Evolutionary conservation across 2,329 filamentous ascomycete species (phyloP).

Genomic region (Emericellopsis atlantica): DNA sequence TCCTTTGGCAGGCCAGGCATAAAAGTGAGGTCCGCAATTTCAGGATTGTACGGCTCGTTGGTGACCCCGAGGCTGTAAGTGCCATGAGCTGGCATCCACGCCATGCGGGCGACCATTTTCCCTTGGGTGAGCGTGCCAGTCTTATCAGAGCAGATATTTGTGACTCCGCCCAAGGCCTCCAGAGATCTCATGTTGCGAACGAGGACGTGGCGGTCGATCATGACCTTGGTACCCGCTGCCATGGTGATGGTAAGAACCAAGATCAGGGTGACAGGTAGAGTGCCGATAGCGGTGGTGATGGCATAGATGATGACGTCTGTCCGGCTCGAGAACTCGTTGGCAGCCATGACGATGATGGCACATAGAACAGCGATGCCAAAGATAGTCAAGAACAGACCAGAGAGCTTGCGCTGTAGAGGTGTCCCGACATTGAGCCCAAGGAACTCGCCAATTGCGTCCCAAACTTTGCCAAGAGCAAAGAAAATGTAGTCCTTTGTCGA

Average conservation of each 20-base stretch:
- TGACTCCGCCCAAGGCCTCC: slow-evolving; percentile 37
- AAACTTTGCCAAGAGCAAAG: slow-evolving; percentile 3
- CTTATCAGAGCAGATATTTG: slow-evolving; percentile 20
- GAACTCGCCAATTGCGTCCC: slow-evolving; percentile 18
- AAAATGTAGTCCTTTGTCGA: slow-evolving; percentile 3
- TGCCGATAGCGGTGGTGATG: slow-evolving; percentile 27
- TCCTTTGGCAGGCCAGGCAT: slow-evolving; percentile 6
- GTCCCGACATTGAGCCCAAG: slow-evolving; percentile 43
- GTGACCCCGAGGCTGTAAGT: slow-evolving; percentile 18
- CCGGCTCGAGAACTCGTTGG: slow-evolving; percentile 17
- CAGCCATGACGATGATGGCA: slow-evolving; percentile 23
- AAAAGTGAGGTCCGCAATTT: slow-evolving; percentile 9
- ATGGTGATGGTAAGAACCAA: slow-evolving; percentile 48
- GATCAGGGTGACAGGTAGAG: slow-evolving; percentile 30
- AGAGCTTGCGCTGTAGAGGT: slow-evolving; percentile 54
- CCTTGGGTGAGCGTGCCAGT: slow-evolving; percentile 21
- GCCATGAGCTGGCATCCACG: slow-evolving; percentile 16
- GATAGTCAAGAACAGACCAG: slow-evolving; percentile 51
- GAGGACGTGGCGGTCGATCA: slow-evolving; percentile 34
- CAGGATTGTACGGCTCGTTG: slow-evolving; percentile 16
- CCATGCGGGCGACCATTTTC: slow-evolving; percentile 15
- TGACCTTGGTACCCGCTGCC: slow-evolving; percentile 34
- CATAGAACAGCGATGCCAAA: slow-evolving; percentile 40
- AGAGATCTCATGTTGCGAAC: slow-evolving; percentile 31
- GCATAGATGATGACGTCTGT: slow-evolving; percentile 25